Percentiles rank a stretch among this genome's conserved stretches.
phyloP scores from a whole-genome alignment of 2,329 filamentous ascomycete species.

The Hypoxylon rubiginosum region DNA sequence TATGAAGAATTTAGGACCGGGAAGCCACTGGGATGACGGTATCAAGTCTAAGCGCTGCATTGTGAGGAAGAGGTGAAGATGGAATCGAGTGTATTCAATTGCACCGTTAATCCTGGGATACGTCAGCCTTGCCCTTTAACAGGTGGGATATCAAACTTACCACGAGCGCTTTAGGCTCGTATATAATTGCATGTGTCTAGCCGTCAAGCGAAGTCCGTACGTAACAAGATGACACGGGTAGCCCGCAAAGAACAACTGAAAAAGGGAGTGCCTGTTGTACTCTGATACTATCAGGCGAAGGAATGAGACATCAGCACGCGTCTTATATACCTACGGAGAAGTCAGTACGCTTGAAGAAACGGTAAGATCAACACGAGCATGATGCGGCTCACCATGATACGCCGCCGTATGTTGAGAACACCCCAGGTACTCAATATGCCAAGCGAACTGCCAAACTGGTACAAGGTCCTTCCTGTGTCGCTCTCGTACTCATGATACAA shows the following conservation, averaged over 20 bases:
- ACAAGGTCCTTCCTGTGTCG: constrained; percentile 58
- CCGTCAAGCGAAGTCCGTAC: constrained; percentile 51
- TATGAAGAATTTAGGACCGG: constrained; percentile 64
- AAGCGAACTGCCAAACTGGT: constrained; percentile 53
- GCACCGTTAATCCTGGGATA: constrained; percentile 42
- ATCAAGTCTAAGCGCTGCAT: constrained; percentile 66
- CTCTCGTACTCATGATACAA: constrained; percentile 64
- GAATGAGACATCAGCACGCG: constrained; percentile 64
- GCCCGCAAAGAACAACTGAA: constrained; percentile 55
- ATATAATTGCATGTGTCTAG: constrained; percentile 38
- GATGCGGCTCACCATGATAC: constrained; percentile 62
- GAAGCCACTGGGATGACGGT: constrained; percentile 58
- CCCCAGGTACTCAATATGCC: constrained; percentile 65
- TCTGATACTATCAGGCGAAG: constrained; percentile 58
- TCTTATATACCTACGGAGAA: constrained; percentile 62
- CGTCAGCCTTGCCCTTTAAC: constrained; percentile 30
- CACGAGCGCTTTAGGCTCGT: constrained; percentile 39
- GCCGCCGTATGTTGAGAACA: constrained; percentile 65
- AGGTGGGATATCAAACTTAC: constrained; percentile 44
- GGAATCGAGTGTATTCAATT: constrained; percentile 60
- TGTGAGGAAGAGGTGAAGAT: constrained; percentile 66
- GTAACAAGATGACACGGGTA: constrained; percentile 57
- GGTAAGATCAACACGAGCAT: not conserved
- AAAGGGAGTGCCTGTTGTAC: constrained; percentile 50
- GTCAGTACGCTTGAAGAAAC: constrained; percentile 17